Evolutionary conservation across 148 eudicot species (phyloP).

Genomic region (Pharnaceum exiguum): DNA sequence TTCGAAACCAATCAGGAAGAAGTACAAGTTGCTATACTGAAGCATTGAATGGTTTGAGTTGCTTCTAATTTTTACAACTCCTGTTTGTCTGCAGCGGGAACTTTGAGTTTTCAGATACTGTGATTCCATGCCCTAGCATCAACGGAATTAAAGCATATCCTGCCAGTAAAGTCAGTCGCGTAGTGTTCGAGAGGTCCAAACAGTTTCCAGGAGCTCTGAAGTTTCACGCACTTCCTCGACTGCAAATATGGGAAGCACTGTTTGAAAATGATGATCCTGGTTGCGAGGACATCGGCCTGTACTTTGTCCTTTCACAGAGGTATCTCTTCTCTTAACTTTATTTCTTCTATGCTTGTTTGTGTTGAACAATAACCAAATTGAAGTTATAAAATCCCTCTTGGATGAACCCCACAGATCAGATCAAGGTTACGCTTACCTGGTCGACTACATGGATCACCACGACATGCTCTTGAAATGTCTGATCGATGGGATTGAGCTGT

Average conservation of each 20-base stretch:
- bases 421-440: conserved; percentile 21
- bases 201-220: conserved; percentile 47
- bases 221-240: conserved; percentile 37
- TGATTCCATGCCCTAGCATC: conserved; percentile 2
- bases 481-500: conserved; percentile 42
- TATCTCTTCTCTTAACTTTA: not conserved
- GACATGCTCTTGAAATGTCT: conserved; percentile 38
- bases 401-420: conserved; percentile 31
- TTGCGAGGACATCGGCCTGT: conserved; percentile 57
- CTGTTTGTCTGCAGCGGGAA: conserved; percentile 50
- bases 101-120: conserved; percentile 29
- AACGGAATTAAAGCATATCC: conserved; percentile 51
- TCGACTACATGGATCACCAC: conserved; percentile 31
- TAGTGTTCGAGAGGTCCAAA: conserved; percentile 37
- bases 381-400: not conserved
- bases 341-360: not conserved
- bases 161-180: conserved; percentile 37
- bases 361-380: not conserved
- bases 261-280: conserved; percentile 44
- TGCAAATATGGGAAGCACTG: conserved; percentile 28
- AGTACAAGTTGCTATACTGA: no score
- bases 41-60: not conserved
- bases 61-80: not conserved
- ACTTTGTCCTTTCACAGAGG: conserved; percentile 51
- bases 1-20: no score